A percentile compares a stretch with the other conserved stretches of the same genome.
Evolutionary conservation across 139 green algal genomes (phyloP).

Genomic region (Haematococcus lacustris): DNA sequence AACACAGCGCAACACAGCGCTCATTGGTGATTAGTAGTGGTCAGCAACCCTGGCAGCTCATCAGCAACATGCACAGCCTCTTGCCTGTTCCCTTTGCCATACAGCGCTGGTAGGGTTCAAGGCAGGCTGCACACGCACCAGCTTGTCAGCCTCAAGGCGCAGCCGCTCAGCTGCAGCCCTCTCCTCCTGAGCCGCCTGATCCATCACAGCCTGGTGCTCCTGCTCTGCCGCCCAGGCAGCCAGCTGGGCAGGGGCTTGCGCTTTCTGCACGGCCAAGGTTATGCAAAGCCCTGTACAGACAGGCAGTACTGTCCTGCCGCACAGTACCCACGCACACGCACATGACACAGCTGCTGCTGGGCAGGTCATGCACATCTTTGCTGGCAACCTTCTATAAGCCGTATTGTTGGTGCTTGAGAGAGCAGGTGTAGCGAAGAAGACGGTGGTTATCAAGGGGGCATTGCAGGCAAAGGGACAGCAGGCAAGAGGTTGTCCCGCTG

Average conservation of each 20-base stretch:
- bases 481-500: neutral
- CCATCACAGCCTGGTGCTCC: slow-evolving; percentile 7
- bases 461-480: neutral
- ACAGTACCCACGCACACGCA: too few relatives aligned
- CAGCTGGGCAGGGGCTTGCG: slow-evolving; percentile 10
- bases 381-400: too few relatives aligned
- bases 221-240: slow-evolving; percentile 16
- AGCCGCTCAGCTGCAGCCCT: slow-evolving; percentile 1
- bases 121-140: neutral
- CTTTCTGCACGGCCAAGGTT: slow-evolving; percentile 7
- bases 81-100: neutral
- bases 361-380: too few relatives aligned
- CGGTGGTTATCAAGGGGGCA: neutral
- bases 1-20: too few relatives aligned
- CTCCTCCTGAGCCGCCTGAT: slow-evolving; percentile 16
- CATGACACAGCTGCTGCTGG: too few relatives aligned
- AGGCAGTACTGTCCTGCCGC: neutral
- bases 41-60: neutral
- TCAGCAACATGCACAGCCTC: neutral
- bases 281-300: neutral
- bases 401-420: too few relatives aligned
- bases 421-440: too few relatives aligned
- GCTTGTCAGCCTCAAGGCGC: slow-evolving; percentile 2
- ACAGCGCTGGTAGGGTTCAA: neutral
- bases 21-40: neutral